Conservation (phyloP, 352 stramenopile genomes). For the Globisporangium irregulare region DNA sequence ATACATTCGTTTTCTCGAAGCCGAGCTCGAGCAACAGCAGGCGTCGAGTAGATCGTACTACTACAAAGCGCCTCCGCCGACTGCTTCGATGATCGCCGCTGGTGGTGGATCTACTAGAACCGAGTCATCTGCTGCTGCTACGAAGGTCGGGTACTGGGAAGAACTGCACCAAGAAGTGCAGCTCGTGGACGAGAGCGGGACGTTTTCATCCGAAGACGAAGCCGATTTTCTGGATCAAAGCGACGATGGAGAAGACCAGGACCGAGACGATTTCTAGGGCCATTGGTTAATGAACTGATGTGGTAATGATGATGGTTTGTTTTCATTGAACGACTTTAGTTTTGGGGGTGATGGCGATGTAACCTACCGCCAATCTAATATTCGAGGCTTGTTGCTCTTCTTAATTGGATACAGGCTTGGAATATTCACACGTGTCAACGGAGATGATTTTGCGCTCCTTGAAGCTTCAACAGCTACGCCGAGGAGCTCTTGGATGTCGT, state of each 20-base stretch:
- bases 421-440: neutral
- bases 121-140: neutral
- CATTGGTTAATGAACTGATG: neutral
- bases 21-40: constrained; percentile 33
- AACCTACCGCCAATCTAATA: neutral
- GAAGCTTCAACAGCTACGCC: neutral
- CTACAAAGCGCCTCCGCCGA: constrained; percentile 24
- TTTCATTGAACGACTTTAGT: neutral
- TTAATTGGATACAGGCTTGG: neutral
- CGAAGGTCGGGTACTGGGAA: constrained; percentile 47
- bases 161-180: constrained; percentile 67
- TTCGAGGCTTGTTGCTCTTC: neutral
- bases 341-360: neutral
- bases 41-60: constrained; percentile 23
- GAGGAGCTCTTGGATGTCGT: neutral
- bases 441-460: neutral
- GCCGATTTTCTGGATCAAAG: constrained; percentile 5
- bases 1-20: constrained; percentile 22
- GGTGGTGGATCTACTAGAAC: neutral
- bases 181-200: constrained; percentile 69
- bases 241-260: neutral
- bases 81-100: constrained; percentile 3
- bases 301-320: neutral
- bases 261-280: neutral
- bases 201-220: constrained; percentile 74